These are phyloP conservation scores for Oxalis stricta DNA, from an alignment of 441 rosid genomes.

Conservation along the genomic window DNA sequence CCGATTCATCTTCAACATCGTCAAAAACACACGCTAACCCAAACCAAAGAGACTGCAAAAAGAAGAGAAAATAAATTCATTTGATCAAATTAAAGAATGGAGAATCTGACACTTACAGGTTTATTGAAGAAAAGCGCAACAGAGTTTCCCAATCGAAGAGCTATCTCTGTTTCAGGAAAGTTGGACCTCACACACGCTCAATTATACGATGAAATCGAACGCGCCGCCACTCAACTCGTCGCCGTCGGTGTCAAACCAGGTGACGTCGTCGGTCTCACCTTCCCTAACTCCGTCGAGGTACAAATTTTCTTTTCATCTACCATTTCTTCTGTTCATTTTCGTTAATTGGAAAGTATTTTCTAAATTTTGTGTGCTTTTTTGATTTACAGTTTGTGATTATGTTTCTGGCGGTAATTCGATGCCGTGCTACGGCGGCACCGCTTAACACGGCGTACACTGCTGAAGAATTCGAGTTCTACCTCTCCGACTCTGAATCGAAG, in stretches of 20 bases:
- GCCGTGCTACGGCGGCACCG: conserved; percentile 75
- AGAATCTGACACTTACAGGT: conserved; percentile 26
- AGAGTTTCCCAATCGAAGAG: conserved; percentile 30
- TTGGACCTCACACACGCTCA: conserved; percentile 32
- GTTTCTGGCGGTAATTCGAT: conserved; percentile 68
- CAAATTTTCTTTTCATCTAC: background rate
- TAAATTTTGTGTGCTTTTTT: background rate
- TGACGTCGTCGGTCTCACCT: conserved; percentile 53
- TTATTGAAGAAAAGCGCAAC: conserved; percentile 26
- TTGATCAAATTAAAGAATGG: too few species aligned
- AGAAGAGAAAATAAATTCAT: too few species aligned
- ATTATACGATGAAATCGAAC: conserved; percentile 29
- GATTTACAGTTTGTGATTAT: conserved; percentile 46
- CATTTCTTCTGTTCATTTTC: too few species aligned
- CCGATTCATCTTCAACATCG: too few species aligned
- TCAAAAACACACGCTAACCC: too few species aligned
- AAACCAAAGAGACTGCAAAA: too few species aligned
- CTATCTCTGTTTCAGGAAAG: conserved; percentile 31
- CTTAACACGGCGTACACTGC: conserved; percentile 66
- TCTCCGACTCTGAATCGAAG: conserved; percentile 78
- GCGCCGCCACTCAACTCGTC: conserved; percentile 39
- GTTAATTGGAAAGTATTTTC: background rate
- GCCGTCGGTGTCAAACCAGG: conserved; percentile 37
- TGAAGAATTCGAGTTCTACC: conserved; percentile 83
- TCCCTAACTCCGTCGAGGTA: conserved; percentile 52